Percentiles rank a stretch among this genome's conserved stretches.
phyloP scores from a whole-genome alignment of 495 filamentous ascomycete species.

The Hyphodiscus hymeniophilus region DNA sequence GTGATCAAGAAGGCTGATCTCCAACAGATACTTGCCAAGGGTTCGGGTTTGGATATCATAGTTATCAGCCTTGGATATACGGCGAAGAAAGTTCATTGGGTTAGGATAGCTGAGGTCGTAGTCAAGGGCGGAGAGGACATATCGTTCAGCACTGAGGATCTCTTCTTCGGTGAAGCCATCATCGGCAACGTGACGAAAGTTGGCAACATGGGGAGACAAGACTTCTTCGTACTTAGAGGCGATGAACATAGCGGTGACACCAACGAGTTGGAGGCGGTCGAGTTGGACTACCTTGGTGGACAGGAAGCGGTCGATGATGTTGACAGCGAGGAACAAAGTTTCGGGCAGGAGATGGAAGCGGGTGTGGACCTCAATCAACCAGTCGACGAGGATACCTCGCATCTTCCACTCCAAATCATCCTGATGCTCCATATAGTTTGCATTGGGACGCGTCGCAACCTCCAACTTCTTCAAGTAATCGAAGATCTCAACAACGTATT shows the following conservation, averaged over 20 bases:
- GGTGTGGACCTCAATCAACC: conserved; percentile 96
- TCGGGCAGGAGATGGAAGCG: conserved; percentile 96
- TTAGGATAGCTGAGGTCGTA: conserved; percentile 99
- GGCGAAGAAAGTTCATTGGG: conserved; percentile 97
- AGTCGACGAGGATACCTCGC: conserved; percentile 94
- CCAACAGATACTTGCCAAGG: conserved; percentile 95
- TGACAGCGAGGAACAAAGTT: conserved; percentile 92
- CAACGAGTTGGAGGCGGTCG: conserved; percentile 91
- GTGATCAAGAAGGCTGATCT: conserved; percentile 91
- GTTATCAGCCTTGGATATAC: conserved; percentile 97
- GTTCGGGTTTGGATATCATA: conserved; percentile 97
- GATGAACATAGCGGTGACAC: conserved; percentile 98
- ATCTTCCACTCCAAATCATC: conserved; percentile 97
- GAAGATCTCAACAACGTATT: conserved; percentile 96
- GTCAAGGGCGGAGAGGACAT: conserved; percentile 79
- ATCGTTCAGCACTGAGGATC: conserved; percentile 94
- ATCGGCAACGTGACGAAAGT: conserved; percentile 94
- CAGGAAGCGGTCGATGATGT: conserved; percentile 96
- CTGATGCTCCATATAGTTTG: conserved; percentile 89
- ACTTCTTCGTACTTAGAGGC: conserved; percentile 99
- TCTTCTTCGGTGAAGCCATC: conserved; percentile 94
- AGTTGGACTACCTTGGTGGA: conserved; percentile 88
- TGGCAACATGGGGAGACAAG: conserved; percentile 88
- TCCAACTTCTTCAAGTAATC: conserved; percentile 90
- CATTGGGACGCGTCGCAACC: conserved; percentile 73